Conservation (phyloP, 768 basidiomycete genomes). For the Flagelloscypha sp. region DNA sequence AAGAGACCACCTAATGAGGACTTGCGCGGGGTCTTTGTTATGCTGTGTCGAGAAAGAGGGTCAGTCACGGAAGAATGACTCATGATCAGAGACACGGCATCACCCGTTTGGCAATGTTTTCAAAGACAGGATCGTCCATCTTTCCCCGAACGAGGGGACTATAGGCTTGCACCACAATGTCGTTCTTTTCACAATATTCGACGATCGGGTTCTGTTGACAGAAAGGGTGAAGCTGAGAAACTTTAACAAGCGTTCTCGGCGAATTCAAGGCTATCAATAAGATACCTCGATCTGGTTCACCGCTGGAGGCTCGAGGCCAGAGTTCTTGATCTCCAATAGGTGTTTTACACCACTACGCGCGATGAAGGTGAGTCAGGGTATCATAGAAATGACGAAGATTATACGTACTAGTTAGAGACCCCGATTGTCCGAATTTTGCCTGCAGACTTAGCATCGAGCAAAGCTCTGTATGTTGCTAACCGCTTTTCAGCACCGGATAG, state of each 20-base stretch:
- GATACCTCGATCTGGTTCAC: constrained; percentile 79
- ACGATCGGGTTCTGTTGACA: constrained; percentile 79
- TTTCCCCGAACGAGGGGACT: constrained; percentile 64
- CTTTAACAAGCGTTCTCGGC: constrained; percentile 1
- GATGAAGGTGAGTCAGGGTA: neutral
- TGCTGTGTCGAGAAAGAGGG: constrained; percentile 28
- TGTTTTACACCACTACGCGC: constrained; percentile 56
- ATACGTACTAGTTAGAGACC: constrained; percentile 73
- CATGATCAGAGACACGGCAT: neutral
- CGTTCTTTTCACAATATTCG: constrained; percentile 55
- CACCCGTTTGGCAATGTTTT: constrained; percentile 53
- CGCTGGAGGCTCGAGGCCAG: constrained; percentile 55
- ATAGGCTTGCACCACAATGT: constrained; percentile 66
- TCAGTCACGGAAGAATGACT: neutral
- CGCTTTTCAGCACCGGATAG: constrained; percentile 53
- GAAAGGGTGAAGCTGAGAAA: constrained; percentile 62
- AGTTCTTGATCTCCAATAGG: constrained; percentile 61
- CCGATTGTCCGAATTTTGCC: constrained; percentile 71
- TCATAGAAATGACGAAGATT: neutral
- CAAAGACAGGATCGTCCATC: constrained; percentile 46
- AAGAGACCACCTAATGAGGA: constrained; percentile 85
- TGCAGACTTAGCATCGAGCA: constrained; percentile 49
- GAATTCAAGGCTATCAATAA: constrained; percentile 1
- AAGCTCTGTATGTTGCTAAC: constrained; percentile 63
- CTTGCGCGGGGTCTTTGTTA: constrained; percentile 60